Conservation (phyloP, 2,329 filamentous ascomycete genomes). For the Verticillium klebahnii region DNA sequence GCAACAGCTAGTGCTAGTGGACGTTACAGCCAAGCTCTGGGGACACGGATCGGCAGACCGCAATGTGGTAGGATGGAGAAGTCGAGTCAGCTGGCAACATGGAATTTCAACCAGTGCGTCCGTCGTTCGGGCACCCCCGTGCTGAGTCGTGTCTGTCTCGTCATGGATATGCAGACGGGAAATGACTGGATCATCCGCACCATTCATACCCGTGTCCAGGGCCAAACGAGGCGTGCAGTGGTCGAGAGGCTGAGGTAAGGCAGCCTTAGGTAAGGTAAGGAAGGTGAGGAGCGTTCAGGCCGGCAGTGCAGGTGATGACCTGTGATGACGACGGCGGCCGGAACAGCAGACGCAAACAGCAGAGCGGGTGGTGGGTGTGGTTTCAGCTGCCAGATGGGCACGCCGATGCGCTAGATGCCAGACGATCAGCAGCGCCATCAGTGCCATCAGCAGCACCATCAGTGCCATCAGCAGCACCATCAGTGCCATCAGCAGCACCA, state of each 20-base stretch:
- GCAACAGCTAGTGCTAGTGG: background rate
- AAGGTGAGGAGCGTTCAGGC: no score
- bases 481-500: no score
- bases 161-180: background rate
- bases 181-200: no score
- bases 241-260: no score
- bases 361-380: background rate
- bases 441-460: background rate
- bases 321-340: background rate
- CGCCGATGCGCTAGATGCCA: background rate
- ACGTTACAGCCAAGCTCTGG: background rate
- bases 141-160: background rate
- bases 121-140: no score
- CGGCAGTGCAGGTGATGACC: no score
- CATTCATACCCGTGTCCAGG: no score
- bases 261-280: no score
- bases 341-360: background rate
- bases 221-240: no score
- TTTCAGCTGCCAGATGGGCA: background rate
- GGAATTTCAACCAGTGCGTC: background rate
- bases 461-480: no score
- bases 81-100: background rate
- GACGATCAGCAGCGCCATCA: background rate
- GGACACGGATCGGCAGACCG: background rate
- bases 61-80: background rate